Percentiles rank a stretch among this genome's conserved stretches.
Evolutionary conservation across 2,329 filamentous ascomycete genomes (phyloP).

Genomic region (Atkinsonella texensis): DNA sequence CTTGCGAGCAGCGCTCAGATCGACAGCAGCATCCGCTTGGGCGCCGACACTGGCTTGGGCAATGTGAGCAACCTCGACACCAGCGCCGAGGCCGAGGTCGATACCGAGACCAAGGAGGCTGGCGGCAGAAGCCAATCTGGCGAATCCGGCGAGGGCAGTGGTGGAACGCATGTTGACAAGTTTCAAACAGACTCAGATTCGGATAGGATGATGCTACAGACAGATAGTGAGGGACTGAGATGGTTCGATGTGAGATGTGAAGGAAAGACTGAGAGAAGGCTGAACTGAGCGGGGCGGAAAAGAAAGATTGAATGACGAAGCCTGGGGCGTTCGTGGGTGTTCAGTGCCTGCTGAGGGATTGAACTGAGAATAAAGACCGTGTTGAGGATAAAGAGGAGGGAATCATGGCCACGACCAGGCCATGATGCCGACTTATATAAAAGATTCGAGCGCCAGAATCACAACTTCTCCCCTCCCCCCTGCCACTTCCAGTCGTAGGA

Average conservation of each 20-base stretch:
- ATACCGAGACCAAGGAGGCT: conserved; percentile 17
- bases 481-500: too few relatives aligned
- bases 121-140: conserved; percentile 11
- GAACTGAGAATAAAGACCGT: background rate
- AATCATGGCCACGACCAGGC: background rate
- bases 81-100: conserved; percentile 2
- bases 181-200: background rate
- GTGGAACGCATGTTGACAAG: conserved; percentile 20
- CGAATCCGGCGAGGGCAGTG: conserved; percentile 16
- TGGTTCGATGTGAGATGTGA: background rate
- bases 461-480: too few relatives aligned
- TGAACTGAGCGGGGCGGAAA: too few relatives aligned
- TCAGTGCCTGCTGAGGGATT: background rate
- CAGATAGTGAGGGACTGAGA: background rate
- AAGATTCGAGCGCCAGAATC: background rate
- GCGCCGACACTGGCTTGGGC: conserved; percentile 5
- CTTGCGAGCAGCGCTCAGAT: conserved; percentile 10
- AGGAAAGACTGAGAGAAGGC: background rate
- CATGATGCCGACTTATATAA: conserved; percentile 1
- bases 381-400: background rate
- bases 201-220: background rate
- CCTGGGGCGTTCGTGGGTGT: background rate
- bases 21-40: conserved; percentile 4
- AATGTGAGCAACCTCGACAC: conserved; percentile 7
- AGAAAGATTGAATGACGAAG: background rate